phyloP scores from a whole-genome alignment of 305 asterid genomes.

The Solanum hybrid region DNA sequence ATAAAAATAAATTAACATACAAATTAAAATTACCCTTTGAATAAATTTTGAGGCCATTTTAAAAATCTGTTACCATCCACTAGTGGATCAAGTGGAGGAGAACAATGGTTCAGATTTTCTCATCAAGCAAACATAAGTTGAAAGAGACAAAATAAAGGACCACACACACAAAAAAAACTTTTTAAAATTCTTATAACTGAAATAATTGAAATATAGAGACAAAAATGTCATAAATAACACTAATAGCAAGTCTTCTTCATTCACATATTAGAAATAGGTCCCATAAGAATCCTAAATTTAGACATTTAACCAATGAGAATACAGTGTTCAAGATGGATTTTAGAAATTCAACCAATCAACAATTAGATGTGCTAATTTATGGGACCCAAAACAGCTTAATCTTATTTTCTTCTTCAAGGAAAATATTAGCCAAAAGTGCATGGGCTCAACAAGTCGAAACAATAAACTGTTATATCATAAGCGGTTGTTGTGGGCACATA shows the following conservation, averaged over 20 bases:
- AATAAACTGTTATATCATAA: neutral
- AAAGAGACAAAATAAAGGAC: conserved; percentile 20
- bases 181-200: neutral
- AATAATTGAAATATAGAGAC: conserved; percentile 25
- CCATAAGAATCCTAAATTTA: conserved; percentile 36
- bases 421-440: conserved; percentile 9
- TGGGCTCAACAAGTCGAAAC: neutral
- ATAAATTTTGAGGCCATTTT: neutral
- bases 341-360: conserved; percentile 32
- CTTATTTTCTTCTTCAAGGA: neutral
- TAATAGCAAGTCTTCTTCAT: neutral
- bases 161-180: conserved; percentile 10
- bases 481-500: conserved; percentile 1
- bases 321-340: conserved; percentile 25
- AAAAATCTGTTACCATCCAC: conserved; percentile 6
- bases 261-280: conserved; percentile 12
- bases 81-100: conserved; percentile 23
- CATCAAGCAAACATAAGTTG: neutral
- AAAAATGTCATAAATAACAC: conserved; percentile 16
- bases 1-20: neutral
- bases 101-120: conserved; percentile 9
- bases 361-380: conserved; percentile 12
- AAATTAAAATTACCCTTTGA: neutral
- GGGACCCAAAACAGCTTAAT: conserved; percentile 21
- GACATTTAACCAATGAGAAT: conserved; percentile 34